Conservation (phyloP, 495 filamentous ascomycete species). For the Daldinia childiae region DNA sequence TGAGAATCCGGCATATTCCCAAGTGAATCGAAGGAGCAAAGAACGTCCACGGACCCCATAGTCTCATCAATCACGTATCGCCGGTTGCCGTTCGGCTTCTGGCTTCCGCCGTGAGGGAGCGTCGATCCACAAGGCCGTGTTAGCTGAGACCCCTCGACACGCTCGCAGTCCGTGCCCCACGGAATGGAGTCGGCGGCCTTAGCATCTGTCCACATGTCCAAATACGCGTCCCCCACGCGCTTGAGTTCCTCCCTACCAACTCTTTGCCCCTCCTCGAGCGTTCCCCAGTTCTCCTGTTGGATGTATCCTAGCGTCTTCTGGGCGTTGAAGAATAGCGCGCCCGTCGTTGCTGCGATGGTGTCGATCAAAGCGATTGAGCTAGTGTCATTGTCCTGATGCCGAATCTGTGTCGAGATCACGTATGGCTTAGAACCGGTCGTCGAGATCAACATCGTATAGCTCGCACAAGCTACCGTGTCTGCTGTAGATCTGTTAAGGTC, state of each 20-base stretch:
- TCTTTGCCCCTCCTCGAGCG: conserved; percentile 41
- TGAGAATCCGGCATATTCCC: conserved; percentile 58
- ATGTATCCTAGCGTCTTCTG: conserved; percentile 54
- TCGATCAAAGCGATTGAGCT: conserved; percentile 52
- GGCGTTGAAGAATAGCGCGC: conserved; percentile 59
- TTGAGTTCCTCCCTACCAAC: conserved; percentile 53
- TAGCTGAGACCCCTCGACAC: conserved; percentile 54
- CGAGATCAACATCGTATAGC: conserved; percentile 56
- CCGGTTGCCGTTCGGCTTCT: conserved; percentile 52
- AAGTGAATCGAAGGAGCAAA: conserved; percentile 58
- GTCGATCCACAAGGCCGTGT: conserved; percentile 54
- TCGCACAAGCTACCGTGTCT: conserved; percentile 54
- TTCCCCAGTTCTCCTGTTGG: conserved; percentile 54
- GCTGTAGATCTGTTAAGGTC: conserved; percentile 52
- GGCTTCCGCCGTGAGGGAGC: conserved; percentile 53
- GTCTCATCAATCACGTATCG: conserved; percentile 63
- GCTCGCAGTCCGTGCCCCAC: conserved; percentile 59
- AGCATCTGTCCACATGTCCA: conserved; percentile 61
- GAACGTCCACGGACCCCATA: conserved; percentile 56
- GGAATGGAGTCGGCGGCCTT: conserved; percentile 56
- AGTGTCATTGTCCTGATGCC: conserved; percentile 49
- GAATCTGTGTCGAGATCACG: conserved; percentile 56
- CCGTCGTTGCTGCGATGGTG: conserved; percentile 58
- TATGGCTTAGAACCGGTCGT: conserved; percentile 51
- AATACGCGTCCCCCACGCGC: conserved; percentile 56